A percentile compares a stretch with the other conserved stretches of the same genome.
phyloP scores from a whole-genome alignment of 345 rosid species.

The Conringia planisiliqua region DNA sequence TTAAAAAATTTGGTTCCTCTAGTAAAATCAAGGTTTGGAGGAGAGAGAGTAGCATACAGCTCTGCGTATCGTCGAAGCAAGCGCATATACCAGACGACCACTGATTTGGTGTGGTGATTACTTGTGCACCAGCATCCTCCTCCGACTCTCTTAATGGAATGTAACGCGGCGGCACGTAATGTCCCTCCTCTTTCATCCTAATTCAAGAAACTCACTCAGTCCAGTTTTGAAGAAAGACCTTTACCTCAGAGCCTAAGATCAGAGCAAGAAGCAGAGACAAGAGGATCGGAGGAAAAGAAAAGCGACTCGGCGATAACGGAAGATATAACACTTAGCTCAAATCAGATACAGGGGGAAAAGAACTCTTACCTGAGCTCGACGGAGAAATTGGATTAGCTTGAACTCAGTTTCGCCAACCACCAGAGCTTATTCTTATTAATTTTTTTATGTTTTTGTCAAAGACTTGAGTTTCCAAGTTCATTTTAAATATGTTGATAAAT shows the following conservation, averaged over 20 bases:
- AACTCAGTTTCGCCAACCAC: slow-evolving; percentile 12
- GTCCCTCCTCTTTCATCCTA: slow-evolving; percentile 51
- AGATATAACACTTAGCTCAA: not conserved
- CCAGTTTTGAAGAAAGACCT: not conserved
- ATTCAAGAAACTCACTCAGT: not conserved
- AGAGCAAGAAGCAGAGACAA: not conserved
- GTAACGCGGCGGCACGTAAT: slow-evolving; percentile 79
- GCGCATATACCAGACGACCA: slow-evolving; percentile 99
- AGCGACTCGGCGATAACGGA: not conserved
- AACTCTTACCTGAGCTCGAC: slow-evolving; percentile 18
- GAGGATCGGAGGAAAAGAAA: not conserved
- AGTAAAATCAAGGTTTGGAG: slow-evolving; percentile 59
- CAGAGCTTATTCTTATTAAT: not conserved
- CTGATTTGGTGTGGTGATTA: slow-evolving; percentile 27
- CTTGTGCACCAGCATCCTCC: slow-evolving; percentile 50
- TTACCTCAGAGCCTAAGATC: slow-evolving; percentile 9
- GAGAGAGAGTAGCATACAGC: slow-evolving; percentile 92
- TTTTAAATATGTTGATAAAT: not conserved
- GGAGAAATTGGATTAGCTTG: slow-evolving; percentile 17
- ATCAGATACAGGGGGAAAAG: not conserved
- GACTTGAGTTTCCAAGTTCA: not conserved
- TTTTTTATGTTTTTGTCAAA: not conserved
- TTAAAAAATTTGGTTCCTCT: slow-evolving; percentile 34
- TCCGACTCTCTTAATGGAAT: slow-evolving; percentile 68
- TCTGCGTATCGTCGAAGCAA: slow-evolving; percentile 92